phyloP scores from a whole-genome alignment of 352 stramenopile species.

The Peronospora belbahrii region DNA sequence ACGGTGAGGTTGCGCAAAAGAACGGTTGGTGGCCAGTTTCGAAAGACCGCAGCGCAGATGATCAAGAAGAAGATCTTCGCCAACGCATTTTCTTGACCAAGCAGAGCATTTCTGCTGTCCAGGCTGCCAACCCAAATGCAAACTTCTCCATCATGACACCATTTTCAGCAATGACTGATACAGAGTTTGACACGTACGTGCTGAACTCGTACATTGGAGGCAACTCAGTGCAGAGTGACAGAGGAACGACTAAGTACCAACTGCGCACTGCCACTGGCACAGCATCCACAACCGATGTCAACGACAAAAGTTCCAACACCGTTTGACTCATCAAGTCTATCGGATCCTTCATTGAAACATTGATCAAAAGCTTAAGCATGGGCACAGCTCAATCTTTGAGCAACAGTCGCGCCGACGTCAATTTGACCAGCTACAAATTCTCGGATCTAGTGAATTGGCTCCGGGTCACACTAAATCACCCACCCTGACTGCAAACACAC shows the following conservation, averaged over 20 bases:
- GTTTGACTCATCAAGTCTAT: slow-evolving; percentile 8
- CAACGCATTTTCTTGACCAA: slow-evolving; percentile 49
- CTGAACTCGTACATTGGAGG: slow-evolving; percentile 31
- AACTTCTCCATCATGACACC: slow-evolving; percentile 51
- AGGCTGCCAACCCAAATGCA: slow-evolving; percentile 32
- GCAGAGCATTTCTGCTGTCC: no score
- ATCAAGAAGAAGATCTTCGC: slow-evolving; percentile 36
- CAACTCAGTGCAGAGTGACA: slow-evolving; percentile 1
- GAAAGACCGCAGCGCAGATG: slow-evolving; percentile 27
- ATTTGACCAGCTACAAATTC: slow-evolving; percentile 14
- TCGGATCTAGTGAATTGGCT: slow-evolving; percentile 20
- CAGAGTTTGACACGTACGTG: slow-evolving; percentile 37
- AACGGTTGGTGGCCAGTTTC: slow-evolving; percentile 34
- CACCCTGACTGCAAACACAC: slow-evolving; percentile 7
- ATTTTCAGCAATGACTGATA: slow-evolving; percentile 34
- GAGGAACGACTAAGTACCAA: slow-evolving; percentile 6
- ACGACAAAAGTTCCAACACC: slow-evolving; percentile 2
- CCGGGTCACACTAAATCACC: slow-evolving; percentile 4
- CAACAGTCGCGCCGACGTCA: not conserved
- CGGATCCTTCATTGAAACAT: slow-evolving; percentile 6
- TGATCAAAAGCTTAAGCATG: slow-evolving; percentile 6
- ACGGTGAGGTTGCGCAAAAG: slow-evolving; percentile 20
- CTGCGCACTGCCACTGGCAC: slow-evolving; percentile 11
- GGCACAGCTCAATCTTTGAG: slow-evolving; percentile 4
- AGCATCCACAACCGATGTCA: not conserved